A percentile compares a stretch with the other conserved stretches of the same genome.
Evolutionary conservation across 1,284 basidiomycete species (phyloP).

Genomic region (Papiliotrema terrestris): DNA sequence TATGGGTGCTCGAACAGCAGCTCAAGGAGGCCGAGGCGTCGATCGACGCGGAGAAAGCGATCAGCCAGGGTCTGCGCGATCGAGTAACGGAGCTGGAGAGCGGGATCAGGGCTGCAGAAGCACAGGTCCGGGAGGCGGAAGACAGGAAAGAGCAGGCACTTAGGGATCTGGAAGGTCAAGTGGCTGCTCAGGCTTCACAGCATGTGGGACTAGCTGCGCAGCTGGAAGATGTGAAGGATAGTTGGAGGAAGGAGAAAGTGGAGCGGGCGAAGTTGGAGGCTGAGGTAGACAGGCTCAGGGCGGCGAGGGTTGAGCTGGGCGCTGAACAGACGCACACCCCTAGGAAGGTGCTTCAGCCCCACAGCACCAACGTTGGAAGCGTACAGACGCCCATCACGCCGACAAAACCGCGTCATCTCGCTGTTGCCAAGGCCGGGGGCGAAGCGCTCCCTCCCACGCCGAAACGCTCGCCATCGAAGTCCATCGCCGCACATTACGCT

Average conservation of each 20-base stretch:
- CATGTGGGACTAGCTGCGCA: background rate
- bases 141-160: background rate
- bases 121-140: background rate
- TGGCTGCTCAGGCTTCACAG: background rate
- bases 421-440: background rate
- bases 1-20: conserved; percentile 26
- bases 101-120: conserved; percentile 1
- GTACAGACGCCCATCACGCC: background rate
- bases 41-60: conserved; percentile 17
- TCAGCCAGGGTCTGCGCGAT: conserved; percentile 21
- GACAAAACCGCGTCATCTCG: background rate
- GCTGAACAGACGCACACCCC: background rate
- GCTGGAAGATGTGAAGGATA: background rate
- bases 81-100: conserved; percentile 16
- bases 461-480: background rate
- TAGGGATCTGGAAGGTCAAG: background rate
- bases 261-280: background rate
- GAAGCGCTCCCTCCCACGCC: background rate
- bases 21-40: conserved; percentile 8
- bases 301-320: conserved; percentile 1
- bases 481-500: conserved; percentile 9
- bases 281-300: background rate
- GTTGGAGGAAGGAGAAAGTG: background rate
- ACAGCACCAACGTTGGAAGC: background rate
- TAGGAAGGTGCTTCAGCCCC: background rate